Evolutionary conservation across 2,329 filamentous ascomycete species (phyloP), one percentile per base, ranked within the genome.

Genomic region (Pyrenochaeta sp.): DNA sequence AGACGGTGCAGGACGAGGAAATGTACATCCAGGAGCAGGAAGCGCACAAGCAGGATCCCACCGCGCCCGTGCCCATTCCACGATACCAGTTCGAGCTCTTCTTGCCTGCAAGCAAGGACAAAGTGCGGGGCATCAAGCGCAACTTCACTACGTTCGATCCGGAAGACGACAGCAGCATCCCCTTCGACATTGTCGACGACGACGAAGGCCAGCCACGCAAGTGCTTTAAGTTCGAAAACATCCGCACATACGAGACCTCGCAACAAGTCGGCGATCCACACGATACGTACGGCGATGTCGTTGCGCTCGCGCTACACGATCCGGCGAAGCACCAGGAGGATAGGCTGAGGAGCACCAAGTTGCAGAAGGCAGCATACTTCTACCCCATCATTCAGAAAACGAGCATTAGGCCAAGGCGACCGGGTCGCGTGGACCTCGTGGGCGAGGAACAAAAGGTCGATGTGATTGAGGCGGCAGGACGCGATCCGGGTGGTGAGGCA

Each of bases 1-100:
- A 79, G 30, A 80, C 81, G 1, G 71, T 78, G 13, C 74, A 80
- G 54, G 75, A 79, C 23, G 73, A 77, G 35, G 74, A 78, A 44
- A 72, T 74, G 32, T 80, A 78, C 57, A 65, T 76, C 28, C 75
- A 77, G 22, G 78, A 79, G 52, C 63, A 56, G 23, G 65, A 68
- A 40, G 58, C 51, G 2, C 57, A 67, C 42, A 64, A 78, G 38
- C 65, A 73, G 7, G 78, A 83, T 36, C 77, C 80, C 1, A 68
- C 68, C 10, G 64, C 75, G 4, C 75, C 79, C 8, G 75, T 80
- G 20, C 79, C 79, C 1, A 76, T 81, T 7, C 77, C 76, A 8
- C 71, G 81, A 24, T 84, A 75, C 67, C 77, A 84, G 55, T 86
- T 83, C 63, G 80, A 85, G 38, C 77, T 84, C 42, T 84, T 80